Conservation (phyloP, 1,139 yeast species). For the Taiozyma sp. region DNA sequence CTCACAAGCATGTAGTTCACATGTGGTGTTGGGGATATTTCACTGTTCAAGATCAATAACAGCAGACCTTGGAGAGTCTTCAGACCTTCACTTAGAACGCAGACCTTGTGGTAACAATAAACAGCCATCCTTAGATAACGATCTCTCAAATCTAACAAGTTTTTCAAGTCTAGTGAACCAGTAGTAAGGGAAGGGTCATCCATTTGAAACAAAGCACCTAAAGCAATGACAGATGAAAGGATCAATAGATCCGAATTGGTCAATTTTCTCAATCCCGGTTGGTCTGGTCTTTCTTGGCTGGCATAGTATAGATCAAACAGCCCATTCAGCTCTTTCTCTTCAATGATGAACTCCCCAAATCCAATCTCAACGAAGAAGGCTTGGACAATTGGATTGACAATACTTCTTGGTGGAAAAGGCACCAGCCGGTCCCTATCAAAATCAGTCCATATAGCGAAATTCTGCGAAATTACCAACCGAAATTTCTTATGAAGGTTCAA, state of each 20-base stretch:
- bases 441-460: conserved; percentile 27
- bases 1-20: conserved; percentile 40
- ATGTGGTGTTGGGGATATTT: conserved; percentile 39
- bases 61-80: conserved; percentile 45
- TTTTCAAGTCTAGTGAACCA: neutral
- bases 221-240: conserved; percentile 10
- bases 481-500: conserved; percentile 19
- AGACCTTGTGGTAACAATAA: conserved; percentile 42
- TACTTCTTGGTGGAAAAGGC: conserved; percentile 27
- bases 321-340: conserved; percentile 7
- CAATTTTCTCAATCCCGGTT: conserved; percentile 4
- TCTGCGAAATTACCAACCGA: conserved; percentile 19
- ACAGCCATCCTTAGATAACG: conserved; percentile 28
- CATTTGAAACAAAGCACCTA: conserved; percentile 10
- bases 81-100: conserved; percentile 45
- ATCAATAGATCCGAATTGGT: conserved; percentile 18
- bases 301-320: conserved; percentile 14
- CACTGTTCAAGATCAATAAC: conserved; percentile 40
- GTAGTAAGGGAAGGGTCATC: conserved; percentile 1
- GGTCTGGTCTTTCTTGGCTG: neutral
- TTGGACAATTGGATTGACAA: conserved; percentile 16
- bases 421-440: conserved; percentile 21
- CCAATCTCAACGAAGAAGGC: conserved; percentile 15
- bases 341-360: conserved; percentile 11
- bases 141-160: conserved; percentile 3